A percentile compares a stretch with the other conserved stretches of the same genome.
Conservation (phyloP, 2,329 filamentous ascomycete species). For the Pestalotiopsis sp. region DNA sequence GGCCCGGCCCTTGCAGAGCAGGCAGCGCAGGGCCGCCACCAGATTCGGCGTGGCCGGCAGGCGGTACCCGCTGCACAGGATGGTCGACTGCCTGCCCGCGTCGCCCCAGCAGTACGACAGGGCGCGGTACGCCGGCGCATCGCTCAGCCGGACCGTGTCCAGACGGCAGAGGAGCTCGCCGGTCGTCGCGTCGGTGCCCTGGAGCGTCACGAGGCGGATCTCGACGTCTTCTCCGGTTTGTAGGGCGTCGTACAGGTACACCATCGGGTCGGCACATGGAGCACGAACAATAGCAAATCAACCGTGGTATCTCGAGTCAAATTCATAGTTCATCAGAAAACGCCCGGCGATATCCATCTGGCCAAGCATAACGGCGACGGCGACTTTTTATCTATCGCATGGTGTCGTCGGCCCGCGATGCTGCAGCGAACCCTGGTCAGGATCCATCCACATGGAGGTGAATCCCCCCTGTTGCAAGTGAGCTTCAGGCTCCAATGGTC, state of each 20-base stretch:
- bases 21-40: neutral
- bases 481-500: neutral
- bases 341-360: too few species aligned
- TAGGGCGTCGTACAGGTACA: too few species aligned
- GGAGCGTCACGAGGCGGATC: too few species aligned
- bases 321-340: too few species aligned
- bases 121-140: neutral
- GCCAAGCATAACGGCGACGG: too few species aligned
- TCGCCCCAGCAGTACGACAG: conserved; percentile 11
- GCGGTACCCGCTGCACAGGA: neutral
- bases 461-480: neutral
- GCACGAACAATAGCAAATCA: too few species aligned
- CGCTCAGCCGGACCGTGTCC: neutral
- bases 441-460: neutral
- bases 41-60: neutral
- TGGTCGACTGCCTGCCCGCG: neutral
- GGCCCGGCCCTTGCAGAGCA: neutral
- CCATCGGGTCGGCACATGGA: too few species aligned
- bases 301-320: too few species aligned
- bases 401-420: neutral
- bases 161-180: neutral
- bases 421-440: neutral
- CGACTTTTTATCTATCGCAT: neutral
- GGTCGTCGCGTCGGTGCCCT: too few species aligned
- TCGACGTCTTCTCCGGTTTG: too few species aligned